Percentiles rank a stretch among this genome's conserved stretches.
Evolutionary conservation across 2,329 filamentous ascomycete species (phyloP).

Genomic region (Ophiostoma angusticollis): DNA sequence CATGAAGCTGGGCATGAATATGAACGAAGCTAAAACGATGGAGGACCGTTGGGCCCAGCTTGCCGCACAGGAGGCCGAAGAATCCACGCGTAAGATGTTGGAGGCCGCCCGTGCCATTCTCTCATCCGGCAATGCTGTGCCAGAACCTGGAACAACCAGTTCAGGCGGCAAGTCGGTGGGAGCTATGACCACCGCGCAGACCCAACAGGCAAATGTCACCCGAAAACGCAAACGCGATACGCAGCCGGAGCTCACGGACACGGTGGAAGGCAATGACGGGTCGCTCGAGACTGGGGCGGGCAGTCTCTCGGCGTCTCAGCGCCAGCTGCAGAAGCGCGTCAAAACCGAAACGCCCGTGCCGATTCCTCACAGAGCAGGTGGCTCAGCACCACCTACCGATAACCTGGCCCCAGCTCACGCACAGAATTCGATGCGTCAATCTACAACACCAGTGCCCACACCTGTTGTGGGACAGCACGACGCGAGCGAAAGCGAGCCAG

Average conservation of each 20-base stretch:
- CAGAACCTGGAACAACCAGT: neutral
- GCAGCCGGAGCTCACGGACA: conserved; percentile 11
- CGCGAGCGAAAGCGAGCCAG: conserved; percentile 5
- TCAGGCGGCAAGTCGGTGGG: neutral
- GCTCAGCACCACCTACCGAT: conserved; percentile 15
- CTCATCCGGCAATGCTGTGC: conserved; percentile 7
- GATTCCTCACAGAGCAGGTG: conserved; percentile 19
- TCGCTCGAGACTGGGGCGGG: neutral
- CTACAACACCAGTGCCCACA: conserved; percentile 22
- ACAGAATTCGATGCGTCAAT: conserved; percentile 12
- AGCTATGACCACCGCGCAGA: conserved; percentile 1
- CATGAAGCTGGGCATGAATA: conserved; percentile 62
- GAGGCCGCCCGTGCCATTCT: conserved; percentile 20
- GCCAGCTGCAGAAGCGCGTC: conserved; percentile 21
- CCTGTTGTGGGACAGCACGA: conserved; percentile 19
- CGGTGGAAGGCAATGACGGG: conserved; percentile 5
- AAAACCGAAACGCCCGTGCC: conserved; percentile 28
- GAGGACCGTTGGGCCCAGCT: conserved; percentile 51
- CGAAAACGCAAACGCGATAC: conserved; percentile 25
- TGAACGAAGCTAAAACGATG: conserved; percentile 65
- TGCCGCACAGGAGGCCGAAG: conserved; percentile 46
- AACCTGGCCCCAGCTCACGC: conserved; percentile 13
- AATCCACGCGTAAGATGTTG: conserved; percentile 23
- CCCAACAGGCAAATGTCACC: neutral
- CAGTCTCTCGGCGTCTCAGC: conserved; percentile 8